phyloP scores from a whole-genome alignment of 345 rosid genomes.

The Bruguiera parviflora region DNA sequence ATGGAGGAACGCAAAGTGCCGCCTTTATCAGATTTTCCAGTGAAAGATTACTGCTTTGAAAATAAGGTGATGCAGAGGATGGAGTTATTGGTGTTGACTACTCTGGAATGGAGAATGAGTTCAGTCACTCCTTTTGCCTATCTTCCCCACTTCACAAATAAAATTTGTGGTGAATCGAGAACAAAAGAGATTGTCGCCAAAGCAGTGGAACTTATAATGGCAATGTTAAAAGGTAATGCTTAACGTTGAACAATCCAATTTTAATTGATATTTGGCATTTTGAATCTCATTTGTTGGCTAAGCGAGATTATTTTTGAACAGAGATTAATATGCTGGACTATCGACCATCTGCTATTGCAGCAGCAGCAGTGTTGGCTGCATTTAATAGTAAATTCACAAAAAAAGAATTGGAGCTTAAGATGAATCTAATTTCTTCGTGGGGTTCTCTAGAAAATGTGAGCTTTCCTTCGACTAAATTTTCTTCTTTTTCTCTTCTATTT shows the following conservation, averaged over 20 bases:
- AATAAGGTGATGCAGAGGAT: slow-evolving; percentile 52
- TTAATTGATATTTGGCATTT: neutral
- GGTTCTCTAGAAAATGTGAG: slow-evolving; percentile 54
- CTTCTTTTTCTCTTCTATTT: no score
- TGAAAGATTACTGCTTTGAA: slow-evolving; percentile 48
- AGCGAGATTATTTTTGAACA: slow-evolving; percentile 20
- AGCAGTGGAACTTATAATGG: slow-evolving; percentile 48
- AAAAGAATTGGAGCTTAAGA: slow-evolving; percentile 46
- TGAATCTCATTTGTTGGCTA: neutral
- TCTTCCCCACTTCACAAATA: slow-evolving; percentile 52
- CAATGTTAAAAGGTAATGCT: slow-evolving; percentile 48
- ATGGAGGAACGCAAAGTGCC: slow-evolving; percentile 77
- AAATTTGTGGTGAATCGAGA: slow-evolving; percentile 31
- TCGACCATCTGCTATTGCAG: slow-evolving; percentile 72
- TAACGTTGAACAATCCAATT: neutral
- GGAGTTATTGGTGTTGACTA: slow-evolving; percentile 59
- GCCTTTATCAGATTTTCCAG: slow-evolving; percentile 46
- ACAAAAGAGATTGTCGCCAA: slow-evolving; percentile 37
- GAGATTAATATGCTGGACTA: slow-evolving; percentile 55
- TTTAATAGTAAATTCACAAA: slow-evolving; percentile 45
- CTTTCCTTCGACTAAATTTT: neutral
- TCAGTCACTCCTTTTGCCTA: slow-evolving; percentile 68
- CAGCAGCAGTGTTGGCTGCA: slow-evolving; percentile 68
- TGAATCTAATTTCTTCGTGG: slow-evolving; percentile 46
- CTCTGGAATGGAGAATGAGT: slow-evolving; percentile 78